Base-by-base conservation (phyloP, 345 rosid genomes). In the Moricandia moricandioides region DNA sequence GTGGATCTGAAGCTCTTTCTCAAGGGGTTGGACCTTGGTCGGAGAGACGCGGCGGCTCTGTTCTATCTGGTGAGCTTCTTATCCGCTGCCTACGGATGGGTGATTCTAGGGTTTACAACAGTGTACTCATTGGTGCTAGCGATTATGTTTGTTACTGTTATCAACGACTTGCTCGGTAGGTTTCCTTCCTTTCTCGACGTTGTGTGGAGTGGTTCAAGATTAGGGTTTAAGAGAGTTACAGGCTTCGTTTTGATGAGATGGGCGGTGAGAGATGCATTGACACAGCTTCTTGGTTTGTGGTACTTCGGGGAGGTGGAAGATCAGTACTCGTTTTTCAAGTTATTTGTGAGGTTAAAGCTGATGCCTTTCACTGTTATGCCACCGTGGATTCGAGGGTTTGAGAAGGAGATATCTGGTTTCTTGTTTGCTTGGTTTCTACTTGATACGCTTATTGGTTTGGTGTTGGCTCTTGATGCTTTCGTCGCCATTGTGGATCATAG, bases 51-150 rank as follows among this genome's bases (percentile, higher is more conserved):
- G 0, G 89, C 90, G 7, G 82, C 93, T 12, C 78, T 94, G 78
- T 85, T 88, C 62, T 86, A 85, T 64, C 81, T 94, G 8, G 86
- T 90, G 54, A 91, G 88, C 77, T 88, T 90, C 69, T 66, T 94
- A 52, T 90, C 95, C 26, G 92, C 92, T 4, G 95, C 97, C 30
- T 94, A 94, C 80, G 97, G 97, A 6, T 91, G 95, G 96, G 92
- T 90, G 78, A 87, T 94, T 81, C 82, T 94, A 40, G 96, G 93
- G 67, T 94, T 90, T 61, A 89, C 97, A 3, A 88, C 86, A 6
- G 84, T 91, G 40, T 94, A 91, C 82, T 89, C 99, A 2, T 81
- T 89, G 90, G 90, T 89, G 58, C 31, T 86, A 0, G 99, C 93
- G 40, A 77, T 91, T 73, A 87, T 84, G 59, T 95, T 88, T 65